Conservation (phyloP, 192 early-diverging fungal species). For the Coemansia sp. region DNA sequence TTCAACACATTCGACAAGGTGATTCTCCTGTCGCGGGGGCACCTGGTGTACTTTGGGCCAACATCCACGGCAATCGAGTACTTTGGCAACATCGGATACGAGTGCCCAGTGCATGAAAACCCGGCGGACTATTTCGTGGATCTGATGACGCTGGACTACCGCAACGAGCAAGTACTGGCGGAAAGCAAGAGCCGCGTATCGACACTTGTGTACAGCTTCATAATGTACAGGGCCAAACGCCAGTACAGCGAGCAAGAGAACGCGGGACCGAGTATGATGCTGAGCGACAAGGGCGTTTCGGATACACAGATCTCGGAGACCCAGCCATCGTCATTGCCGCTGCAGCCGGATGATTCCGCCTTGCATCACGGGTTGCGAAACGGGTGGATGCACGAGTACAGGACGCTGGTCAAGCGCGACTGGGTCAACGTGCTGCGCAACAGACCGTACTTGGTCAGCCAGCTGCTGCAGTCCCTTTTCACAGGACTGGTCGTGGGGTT, state of each 20-base stretch:
- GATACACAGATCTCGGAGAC: slow-evolving; percentile 1
- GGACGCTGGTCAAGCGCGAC: slow-evolving; percentile 50
- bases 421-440: slow-evolving; percentile 52
- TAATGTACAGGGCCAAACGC: slow-evolving; percentile 17
- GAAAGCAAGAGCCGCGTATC: slow-evolving; percentile 45
- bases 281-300: neutral
- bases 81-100: slow-evolving; percentile 55
- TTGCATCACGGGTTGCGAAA: slow-evolving; percentile 13
- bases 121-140: slow-evolving; percentile 74
- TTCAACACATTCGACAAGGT: slow-evolving; percentile 82
- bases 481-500: slow-evolving; percentile 57
- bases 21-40: slow-evolving; percentile 67
- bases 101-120: slow-evolving; percentile 69
- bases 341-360: neutral
- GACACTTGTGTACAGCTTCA: slow-evolving; percentile 32
- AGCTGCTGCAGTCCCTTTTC: slow-evolving; percentile 35
- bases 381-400: slow-evolving; percentile 53
- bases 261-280: neutral
- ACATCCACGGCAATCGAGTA: slow-evolving; percentile 36
- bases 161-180: slow-evolving; percentile 23
- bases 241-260: neutral
- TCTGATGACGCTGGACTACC: slow-evolving; percentile 57
- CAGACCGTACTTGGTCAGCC: slow-evolving; percentile 32
- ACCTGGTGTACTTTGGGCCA: slow-evolving; percentile 62
- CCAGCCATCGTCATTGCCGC: neutral